Evolutionary conservation across 1,139 yeast species (phyloP), one percentile per base, ranked within the genome.

Genomic region (Yamadazyma triangularis): DNA sequence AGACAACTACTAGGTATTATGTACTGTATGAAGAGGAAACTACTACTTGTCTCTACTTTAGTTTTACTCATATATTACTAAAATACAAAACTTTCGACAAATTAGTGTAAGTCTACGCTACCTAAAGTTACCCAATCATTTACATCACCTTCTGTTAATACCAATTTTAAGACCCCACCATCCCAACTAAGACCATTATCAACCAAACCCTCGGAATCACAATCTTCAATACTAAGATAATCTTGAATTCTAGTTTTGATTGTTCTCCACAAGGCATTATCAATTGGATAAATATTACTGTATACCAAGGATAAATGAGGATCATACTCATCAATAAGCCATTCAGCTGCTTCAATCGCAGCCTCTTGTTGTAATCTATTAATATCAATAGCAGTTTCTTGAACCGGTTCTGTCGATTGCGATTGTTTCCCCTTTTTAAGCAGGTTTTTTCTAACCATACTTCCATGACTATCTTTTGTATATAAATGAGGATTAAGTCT

Each of bases 241-340:
- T 84, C 94, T 43, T 70, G 77, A 15, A 84, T 66, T 37, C 94
- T 58, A n/a, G 83, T 79, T 36, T 73, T 73, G 24, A 84, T 73
- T 2, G 86, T 79, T 35, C 79, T 66, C 60, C 79, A 69, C 35
- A 78, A 59, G 0, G 93, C 89, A 49, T 72, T 82, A 41, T 81
- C 83, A 10, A 84, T 71, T 4, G 87, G 88, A 44, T 77, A 68
- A 15, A 74, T 53, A 38, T 76, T 74, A 11, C 88, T 78, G 53
- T 85, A 85, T 4, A 78, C 80, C 36, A 85, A 56, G 8, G 89
- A 80, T 22, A 85, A 60, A 51, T 85, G 95, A 1, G 95, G 95
- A 31, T 73, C 77, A 49, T 65, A 84, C 33, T 77, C 83, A 8
- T 58, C 50, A 6, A 46, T 44, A 8, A 74, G 71, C 93, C 93